These are phyloP conservation scores for Candida peoriensis DNA, from an alignment of 805 yeast species.

Conservation along the genomic window DNA sequence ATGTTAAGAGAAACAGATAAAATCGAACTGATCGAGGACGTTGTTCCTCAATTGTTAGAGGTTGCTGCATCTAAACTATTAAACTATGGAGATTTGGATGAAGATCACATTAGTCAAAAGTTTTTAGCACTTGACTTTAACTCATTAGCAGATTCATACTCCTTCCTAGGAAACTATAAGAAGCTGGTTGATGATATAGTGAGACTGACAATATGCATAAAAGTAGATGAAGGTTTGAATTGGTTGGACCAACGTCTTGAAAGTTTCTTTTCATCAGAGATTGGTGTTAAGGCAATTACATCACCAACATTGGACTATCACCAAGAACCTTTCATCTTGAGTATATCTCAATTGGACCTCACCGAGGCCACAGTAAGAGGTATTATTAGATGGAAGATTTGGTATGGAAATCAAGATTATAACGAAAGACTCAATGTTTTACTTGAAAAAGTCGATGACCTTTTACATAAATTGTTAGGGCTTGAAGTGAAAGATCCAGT, in stretches of 20 bases:
- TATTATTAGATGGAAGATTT: conserved; percentile 89
- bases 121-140: conserved; percentile 86
- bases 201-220: conserved; percentile 79
- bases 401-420: conserved; percentile 62
- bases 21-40: conserved; percentile 43
- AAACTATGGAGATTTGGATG: conserved; percentile 64
- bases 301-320: conserved; percentile 48
- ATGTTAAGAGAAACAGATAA: conserved; percentile 73
- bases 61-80: conserved; percentile 74
- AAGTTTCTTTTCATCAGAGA: conserved; percentile 60
- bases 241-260: conserved; percentile 80
- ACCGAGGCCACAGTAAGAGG: conserved; percentile 91
- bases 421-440: conserved; percentile 48
- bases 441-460: conserved; percentile 53
- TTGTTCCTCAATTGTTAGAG: conserved; percentile 67
- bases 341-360: conserved; percentile 76
- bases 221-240: conserved; percentile 71
- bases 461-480: conserved; percentile 70
- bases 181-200: conserved; percentile 88
- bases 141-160: conserved; percentile 69
- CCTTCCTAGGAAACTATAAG: conserved; percentile 75
- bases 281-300: conserved; percentile 61
- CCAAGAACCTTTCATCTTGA: conserved; percentile 67
- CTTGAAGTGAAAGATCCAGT: conserved; percentile 78
- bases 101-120: conserved; percentile 56